Evolutionary conservation across 306 rosid genomes (phyloP).

Genomic region (Sicyos edulis): DNA sequence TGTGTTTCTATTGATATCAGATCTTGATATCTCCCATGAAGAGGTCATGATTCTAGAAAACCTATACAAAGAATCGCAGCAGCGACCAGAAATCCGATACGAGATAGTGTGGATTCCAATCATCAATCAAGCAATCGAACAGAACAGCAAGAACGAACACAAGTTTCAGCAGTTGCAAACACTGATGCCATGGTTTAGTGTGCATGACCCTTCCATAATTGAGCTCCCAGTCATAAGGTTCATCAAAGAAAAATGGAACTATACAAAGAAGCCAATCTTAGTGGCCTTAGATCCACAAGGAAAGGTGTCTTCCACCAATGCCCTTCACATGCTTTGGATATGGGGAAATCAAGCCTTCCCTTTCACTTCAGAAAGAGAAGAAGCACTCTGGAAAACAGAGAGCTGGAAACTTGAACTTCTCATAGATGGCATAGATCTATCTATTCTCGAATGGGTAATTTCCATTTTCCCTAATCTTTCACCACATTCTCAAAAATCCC

Average conservation of each 20-base stretch:
- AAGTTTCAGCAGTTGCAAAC: conserved; percentile 51
- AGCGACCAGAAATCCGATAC: conserved; percentile 35
- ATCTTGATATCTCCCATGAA: conserved; percentile 59
- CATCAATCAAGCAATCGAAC: conserved; percentile 29
- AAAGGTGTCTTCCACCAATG: conserved; percentile 55
- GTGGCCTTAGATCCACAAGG: conserved; percentile 81
- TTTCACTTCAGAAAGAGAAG: conserved; percentile 63
- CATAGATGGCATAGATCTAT: conserved; percentile 49
- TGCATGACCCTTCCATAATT: conserved; percentile 48
- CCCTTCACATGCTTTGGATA: conserved; percentile 74
- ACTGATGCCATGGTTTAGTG: conserved; percentile 58
- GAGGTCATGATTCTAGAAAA: conserved; percentile 51
- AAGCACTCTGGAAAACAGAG: conserved; percentile 54
- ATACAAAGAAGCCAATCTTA: conserved; percentile 53
- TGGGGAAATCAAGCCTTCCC: conserved; percentile 80
- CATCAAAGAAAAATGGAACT: conserved; percentile 62
- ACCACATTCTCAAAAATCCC: not conserved
- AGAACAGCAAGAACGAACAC: conserved; percentile 26
- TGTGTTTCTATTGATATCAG: conserved; percentile 70
- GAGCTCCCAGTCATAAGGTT: conserved; percentile 55
- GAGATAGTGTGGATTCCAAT: conserved; percentile 80
- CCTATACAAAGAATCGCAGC: conserved; percentile 34
- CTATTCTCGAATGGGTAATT: conserved; percentile 48
- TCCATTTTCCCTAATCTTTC: conserved; percentile 2
- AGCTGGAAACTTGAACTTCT: conserved; percentile 67